Evolutionary conservation across 2,329 filamentous ascomycete genomes (phyloP).

Genomic region (Onygena corvina): DNA sequence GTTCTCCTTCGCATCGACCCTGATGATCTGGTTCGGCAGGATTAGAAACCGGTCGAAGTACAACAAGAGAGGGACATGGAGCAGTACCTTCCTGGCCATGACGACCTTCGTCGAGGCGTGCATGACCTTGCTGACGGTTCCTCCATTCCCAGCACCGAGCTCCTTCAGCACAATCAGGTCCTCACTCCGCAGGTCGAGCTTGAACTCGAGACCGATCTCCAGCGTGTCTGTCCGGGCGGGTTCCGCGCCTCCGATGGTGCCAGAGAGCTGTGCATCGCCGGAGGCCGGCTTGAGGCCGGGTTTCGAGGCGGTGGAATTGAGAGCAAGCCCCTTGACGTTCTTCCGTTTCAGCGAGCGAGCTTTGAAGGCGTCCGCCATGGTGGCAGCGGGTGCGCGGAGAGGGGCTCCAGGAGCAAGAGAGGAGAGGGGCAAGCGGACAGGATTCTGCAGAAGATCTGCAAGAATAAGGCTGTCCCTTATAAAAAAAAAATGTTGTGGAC

Average conservation of each 20-base stretch:
- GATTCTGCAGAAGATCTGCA: slow-evolving; percentile 1
- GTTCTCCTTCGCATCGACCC: slow-evolving; percentile 95
- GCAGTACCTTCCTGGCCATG: slow-evolving; percentile 86
- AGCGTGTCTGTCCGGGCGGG: slow-evolving; percentile 57
- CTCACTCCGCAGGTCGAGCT: slow-evolving; percentile 78
- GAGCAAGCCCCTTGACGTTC: slow-evolving; percentile 90
- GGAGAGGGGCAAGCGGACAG: background rate
- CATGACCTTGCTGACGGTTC: slow-evolving; percentile 95
- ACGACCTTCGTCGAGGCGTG: slow-evolving; percentile 88
- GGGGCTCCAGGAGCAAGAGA: background rate
- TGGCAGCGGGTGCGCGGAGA: background rate
- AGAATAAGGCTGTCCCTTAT: background rate
- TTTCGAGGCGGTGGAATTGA: slow-evolving; percentile 63
- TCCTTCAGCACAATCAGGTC: slow-evolving; percentile 90
- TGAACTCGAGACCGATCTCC: slow-evolving; percentile 96
- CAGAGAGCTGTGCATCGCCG: slow-evolving; percentile 52
- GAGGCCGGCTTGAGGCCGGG: slow-evolving; percentile 56
- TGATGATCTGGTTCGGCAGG: slow-evolving; percentile 58
- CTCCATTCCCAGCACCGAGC: slow-evolving; percentile 88
- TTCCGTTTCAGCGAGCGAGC: slow-evolving; percentile 88
- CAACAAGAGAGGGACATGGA: background rate
- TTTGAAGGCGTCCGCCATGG: slow-evolving; percentile 51
- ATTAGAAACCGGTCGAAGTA: background rate
- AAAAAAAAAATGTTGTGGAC: background rate
- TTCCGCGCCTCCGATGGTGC: slow-evolving; percentile 46